Evolutionary conservation across 495 filamentous ascomycete species (phyloP).

Genomic region (Trichoderma virens): DNA sequence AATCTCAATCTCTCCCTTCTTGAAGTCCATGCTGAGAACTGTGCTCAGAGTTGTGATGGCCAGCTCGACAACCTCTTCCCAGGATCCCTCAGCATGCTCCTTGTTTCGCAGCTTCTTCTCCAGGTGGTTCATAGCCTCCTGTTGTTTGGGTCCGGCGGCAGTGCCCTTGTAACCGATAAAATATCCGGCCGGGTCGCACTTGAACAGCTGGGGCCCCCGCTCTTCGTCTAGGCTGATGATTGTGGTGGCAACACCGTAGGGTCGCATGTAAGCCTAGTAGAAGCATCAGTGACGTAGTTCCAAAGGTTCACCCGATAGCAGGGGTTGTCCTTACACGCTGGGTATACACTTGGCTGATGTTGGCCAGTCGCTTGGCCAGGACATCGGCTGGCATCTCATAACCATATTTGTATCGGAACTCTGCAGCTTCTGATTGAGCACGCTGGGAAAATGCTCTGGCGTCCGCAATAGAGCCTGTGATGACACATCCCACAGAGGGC

Average conservation of each 20-base stretch:
- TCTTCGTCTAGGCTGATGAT: constrained; percentile 90
- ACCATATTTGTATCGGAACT: constrained; percentile 96
- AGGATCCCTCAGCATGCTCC: constrained; percentile 83
- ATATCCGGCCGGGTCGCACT: constrained; percentile 96
- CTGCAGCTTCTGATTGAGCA: constrained; percentile 89
- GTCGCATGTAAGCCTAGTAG: constrained; percentile 91
- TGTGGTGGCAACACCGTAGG: constrained; percentile 88
- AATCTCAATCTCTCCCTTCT: constrained; percentile 97
- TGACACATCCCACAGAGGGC: constrained; percentile 92
- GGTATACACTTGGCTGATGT: constrained; percentile 98
- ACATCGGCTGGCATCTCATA: constrained; percentile 99
- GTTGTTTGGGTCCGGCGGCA: constrained; percentile 92
- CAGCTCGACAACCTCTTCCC: constrained; percentile 97
- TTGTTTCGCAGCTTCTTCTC: constrained; percentile 99
- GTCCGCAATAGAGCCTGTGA: constrained; percentile 98
- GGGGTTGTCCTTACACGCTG: constrained; percentile 61
- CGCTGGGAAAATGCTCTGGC: constrained; percentile 85
- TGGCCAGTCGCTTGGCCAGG: constrained; percentile 90
- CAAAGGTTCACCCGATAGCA: constrained; percentile 13
- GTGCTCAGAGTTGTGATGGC: constrained; percentile 91
- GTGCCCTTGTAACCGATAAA: constrained; percentile 98
- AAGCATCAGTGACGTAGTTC: not conserved
- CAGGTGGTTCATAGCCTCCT: constrained; percentile 93
- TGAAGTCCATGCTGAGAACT: constrained; percentile 97
- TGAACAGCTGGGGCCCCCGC: constrained; percentile 92